Evolutionary conservation across 2,329 filamentous ascomycete species (phyloP).

Genomic region (Sporothrix inflata): DNA sequence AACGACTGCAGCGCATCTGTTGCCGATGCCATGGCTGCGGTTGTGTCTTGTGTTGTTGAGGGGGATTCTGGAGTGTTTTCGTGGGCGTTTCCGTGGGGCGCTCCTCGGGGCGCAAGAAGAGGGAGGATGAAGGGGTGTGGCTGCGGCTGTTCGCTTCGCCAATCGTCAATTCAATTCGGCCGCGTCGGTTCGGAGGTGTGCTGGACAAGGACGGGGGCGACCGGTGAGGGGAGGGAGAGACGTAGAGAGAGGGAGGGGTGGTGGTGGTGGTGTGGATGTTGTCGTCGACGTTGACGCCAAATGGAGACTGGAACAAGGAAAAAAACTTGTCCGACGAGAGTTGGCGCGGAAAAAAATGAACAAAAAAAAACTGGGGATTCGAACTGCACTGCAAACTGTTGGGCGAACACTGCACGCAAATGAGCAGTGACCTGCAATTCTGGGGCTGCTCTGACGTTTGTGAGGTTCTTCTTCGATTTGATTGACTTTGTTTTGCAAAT

Average conservation of each 20-base stretch:
- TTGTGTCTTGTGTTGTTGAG: not conserved
- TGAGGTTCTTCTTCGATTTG: not conserved
- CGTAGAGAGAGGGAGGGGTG: conserved; percentile 3
- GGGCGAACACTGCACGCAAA: not conserved
- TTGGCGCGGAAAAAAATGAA: conserved; percentile 30
- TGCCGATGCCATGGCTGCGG: conserved; percentile 51
- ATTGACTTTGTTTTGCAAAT: not conserved
- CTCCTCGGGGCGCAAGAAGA: not conserved
- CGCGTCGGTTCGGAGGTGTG: conserved; percentile 3
- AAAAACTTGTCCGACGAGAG: conserved; percentile 31
- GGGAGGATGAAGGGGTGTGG: conserved; percentile 1
- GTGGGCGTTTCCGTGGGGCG: not conserved
- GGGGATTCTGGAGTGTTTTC: not conserved
- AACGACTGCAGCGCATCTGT: conserved; percentile 61
- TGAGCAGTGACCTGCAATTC: not conserved
- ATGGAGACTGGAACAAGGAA: conserved; percentile 28
- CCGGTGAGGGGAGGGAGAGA: not conserved
- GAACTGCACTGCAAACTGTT: not conserved
- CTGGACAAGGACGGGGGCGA: not conserved
- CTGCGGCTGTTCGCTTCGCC: conserved; percentile 9
- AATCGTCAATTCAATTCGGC: conserved; percentile 23
- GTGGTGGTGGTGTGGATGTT: conserved; percentile 18
- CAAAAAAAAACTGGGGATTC: conserved; percentile 30
- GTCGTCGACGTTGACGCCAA: conserved; percentile 26
- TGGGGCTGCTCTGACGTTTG: not conserved